Base-by-base conservation (phyloP, 2,329 filamentous ascomycete genomes). In the Fusarium pseudonygamai region DNA sequence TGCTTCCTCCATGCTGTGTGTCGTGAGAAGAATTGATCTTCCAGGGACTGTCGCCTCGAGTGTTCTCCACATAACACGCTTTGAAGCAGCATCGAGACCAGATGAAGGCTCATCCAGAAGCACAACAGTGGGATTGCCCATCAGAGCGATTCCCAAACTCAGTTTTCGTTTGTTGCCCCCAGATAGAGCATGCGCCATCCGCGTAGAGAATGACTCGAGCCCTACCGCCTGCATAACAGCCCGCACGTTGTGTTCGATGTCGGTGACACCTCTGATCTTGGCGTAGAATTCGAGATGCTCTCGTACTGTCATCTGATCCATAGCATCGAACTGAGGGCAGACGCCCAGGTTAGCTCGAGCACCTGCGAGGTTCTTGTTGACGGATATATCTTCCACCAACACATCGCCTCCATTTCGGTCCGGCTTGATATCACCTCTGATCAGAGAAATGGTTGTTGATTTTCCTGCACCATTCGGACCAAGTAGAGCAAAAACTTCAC, bases 111-210 rank as follows among this genome's bases (percentile, higher is more conserved):
- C 96, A 78, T 98, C 96, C 5, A 98, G 91, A 0, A 98, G 86
- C 2, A 98, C 85, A 0, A 97, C 95, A 0, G 91, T 90, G 0
- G 95, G 95, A 76, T 98, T 97, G 8, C 95, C 96, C 88, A 97
- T 97, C 3, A 98, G 85, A 0, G 96, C 95, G 62, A 98, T 97
- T 7, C 93, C 95, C 0, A 98, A 87, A 24, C 91, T 94, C 3
- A 98, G 85, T 82, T 98, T 98, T n/a, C 95, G 88, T 84, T 97
- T 97, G 84, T 97, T 98, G 36, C 96, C 96, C 14, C 96, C 95
- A 0, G 93, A 96, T 0, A 98, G 87, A 50, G 93, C 92, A 61
- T 89, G 87, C 0, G 93, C 95, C 88, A 96, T 94, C 32, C 94
- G 89, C 13, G 89, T 86, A 7, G 89, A 85, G 83, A 95, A 97